Conservation (phyloP, 2,329 filamentous ascomycete genomes). For the Fusarium virguliforme region DNA sequence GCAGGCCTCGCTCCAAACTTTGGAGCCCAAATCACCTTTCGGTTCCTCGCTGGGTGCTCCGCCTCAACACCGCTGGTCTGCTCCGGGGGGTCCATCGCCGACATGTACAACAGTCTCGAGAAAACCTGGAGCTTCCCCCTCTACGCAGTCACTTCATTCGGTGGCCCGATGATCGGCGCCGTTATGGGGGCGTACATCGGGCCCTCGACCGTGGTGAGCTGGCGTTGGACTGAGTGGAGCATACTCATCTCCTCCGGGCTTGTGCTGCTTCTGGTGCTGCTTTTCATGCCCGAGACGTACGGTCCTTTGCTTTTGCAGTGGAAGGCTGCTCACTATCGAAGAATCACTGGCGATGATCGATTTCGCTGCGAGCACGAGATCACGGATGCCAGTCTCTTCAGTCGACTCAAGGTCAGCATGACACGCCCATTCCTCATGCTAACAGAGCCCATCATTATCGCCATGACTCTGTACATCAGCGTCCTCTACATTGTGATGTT, state of each 20-base stretch:
- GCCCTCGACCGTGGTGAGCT: slow-evolving; percentile 66
- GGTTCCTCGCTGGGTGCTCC: slow-evolving; percentile 65
- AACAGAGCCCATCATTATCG: slow-evolving; percentile 58
- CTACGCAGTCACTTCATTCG: slow-evolving; percentile 63
- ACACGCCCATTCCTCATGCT: slow-evolving; percentile 60
- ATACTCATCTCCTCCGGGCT: slow-evolving; percentile 75
- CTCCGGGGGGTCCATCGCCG: slow-evolving; percentile 61
- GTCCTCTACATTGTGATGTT: slow-evolving; percentile 70
- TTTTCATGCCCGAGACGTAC: slow-evolving; percentile 79
- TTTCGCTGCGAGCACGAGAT: slow-evolving; percentile 77
- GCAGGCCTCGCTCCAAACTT: slow-evolving; percentile 62
- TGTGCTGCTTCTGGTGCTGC: slow-evolving; percentile 69
- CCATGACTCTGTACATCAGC: slow-evolving; percentile 66
- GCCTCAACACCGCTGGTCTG: slow-evolving; percentile 63
- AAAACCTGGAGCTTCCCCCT: slow-evolving; percentile 60
- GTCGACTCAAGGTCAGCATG: slow-evolving; percentile 64
- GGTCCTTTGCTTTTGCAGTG: slow-evolving; percentile 68
- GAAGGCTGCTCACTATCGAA: slow-evolving; percentile 73
- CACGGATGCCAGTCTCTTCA: slow-evolving; percentile 65
- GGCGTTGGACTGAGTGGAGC: slow-evolving; percentile 77
- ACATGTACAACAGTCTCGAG: slow-evolving; percentile 57
- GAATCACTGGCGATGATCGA: slow-evolving; percentile 73
- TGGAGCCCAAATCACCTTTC: slow-evolving; percentile 61
- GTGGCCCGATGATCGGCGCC: slow-evolving; percentile 60
- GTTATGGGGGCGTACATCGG: slow-evolving; percentile 76